These are phyloP conservation scores for Acidiella bohemica DNA, from an alignment of 495 filamentous ascomycete genomes.

Conservation along the genomic window DNA sequence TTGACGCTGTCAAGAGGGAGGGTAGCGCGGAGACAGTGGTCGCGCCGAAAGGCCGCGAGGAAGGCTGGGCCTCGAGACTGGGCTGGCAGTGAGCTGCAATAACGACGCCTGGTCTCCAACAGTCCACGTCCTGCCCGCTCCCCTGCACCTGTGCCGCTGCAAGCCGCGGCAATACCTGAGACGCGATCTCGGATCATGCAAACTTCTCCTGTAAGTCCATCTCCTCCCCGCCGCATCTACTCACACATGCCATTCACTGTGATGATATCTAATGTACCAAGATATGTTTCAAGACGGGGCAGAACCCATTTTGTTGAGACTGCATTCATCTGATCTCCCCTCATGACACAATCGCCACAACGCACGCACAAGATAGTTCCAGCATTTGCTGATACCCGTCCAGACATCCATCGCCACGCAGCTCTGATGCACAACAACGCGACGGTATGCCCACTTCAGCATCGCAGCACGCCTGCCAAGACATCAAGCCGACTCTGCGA, in stretches of 20 bases:
- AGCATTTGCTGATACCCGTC: too few species aligned
- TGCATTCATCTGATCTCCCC: slow-evolving; percentile 1
- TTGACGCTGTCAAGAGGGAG: neutral
- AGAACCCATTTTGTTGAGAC: slow-evolving; percentile 7
- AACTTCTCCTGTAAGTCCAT: too few species aligned
- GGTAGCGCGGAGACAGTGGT: neutral
- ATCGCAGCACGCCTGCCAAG: too few species aligned
- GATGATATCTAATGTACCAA: slow-evolving; percentile 10
- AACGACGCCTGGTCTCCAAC: too few species aligned
- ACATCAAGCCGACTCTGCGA: too few species aligned
- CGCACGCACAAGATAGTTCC: neutral
- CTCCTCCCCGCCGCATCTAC: too few species aligned
- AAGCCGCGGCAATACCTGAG: too few species aligned
- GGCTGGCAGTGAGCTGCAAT: slow-evolving; percentile 5
- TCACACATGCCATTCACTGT: too few species aligned
- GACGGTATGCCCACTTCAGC: too few species aligned
- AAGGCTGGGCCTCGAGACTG: neutral
- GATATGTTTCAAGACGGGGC: slow-evolving; percentile 22
- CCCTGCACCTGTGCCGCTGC: neutral
- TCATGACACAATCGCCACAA: neutral
- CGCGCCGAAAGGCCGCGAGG: neutral
- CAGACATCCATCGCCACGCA: too few species aligned
- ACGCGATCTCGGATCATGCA: too few species aligned
- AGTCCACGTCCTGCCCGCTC: neutral
- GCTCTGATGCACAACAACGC: too few species aligned